Conservation (phyloP, 495 filamentous ascomycete genomes). For the Penicilliopsis zonata region DNA sequence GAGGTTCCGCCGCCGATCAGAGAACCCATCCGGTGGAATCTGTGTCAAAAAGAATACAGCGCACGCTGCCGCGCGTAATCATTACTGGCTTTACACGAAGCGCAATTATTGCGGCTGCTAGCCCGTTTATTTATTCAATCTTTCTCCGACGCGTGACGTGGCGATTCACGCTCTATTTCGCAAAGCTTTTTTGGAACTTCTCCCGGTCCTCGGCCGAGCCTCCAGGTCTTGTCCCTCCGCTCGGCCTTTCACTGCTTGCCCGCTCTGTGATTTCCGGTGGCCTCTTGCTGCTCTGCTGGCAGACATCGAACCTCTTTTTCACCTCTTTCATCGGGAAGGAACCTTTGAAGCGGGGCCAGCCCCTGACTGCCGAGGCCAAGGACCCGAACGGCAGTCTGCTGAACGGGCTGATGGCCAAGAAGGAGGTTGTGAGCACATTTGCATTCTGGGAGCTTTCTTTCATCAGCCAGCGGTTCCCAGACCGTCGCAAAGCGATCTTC, state of each 20-base stretch:
- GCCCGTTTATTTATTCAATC: conserved; percentile 48
- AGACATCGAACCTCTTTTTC: conserved; percentile 63
- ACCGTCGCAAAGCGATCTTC: conserved; percentile 71
- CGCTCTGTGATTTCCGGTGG: conserved; percentile 53
- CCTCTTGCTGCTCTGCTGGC: conserved; percentile 60
- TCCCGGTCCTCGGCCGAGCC: conserved; percentile 51
- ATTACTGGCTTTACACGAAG: conserved; percentile 25
- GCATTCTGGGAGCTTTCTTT: conserved; percentile 85
- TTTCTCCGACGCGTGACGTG: conserved; percentile 53
- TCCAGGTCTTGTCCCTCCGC: conserved; percentile 41
- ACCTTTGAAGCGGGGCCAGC: conserved; percentile 70
- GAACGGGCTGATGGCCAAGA: conserved; percentile 65
- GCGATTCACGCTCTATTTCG: conserved; percentile 53
- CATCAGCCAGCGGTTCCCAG: conserved; percentile 60
- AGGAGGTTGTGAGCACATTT: conserved; percentile 45
- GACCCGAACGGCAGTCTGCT: conserved; percentile 89
- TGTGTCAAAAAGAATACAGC: conserved; percentile 21
- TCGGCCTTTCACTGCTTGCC: conserved; percentile 41
- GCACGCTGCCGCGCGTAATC: conserved; percentile 11
- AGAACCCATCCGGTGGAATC: conserved; percentile 22
- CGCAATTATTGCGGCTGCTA: conserved; percentile 28
- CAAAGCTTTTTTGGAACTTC: conserved; percentile 61
- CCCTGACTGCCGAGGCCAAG: conserved; percentile 70
- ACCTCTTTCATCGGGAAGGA: conserved; percentile 63
- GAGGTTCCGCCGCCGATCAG: conserved; percentile 16